Evolutionary conservation across 2,329 filamentous ascomycete species (phyloP), one percentile per base, ranked within the genome.

Genomic region (Xylaria sp.): DNA sequence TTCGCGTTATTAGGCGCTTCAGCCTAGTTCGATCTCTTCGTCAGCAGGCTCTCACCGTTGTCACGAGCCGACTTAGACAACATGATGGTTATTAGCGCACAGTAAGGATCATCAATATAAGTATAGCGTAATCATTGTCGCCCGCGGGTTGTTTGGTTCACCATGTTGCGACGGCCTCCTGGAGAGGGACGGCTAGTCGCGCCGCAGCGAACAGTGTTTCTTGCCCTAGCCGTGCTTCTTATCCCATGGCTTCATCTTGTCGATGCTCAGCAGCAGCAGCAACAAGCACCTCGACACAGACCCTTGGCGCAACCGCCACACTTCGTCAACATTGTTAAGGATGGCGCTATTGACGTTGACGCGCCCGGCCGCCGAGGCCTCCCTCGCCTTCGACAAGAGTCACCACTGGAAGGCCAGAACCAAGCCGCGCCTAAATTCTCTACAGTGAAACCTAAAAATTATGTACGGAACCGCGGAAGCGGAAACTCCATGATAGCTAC

Each of bases 231-330:
- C 74, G 77, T 86, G 67, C 77, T 87, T 53, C 77, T 87, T 58
- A 75, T 87, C 65, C 82, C 85, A 65, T 82, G 77, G 76, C 70
- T 77, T 54, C 73, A 75, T 54, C 78, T 85, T 72, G 81, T 85
- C 80, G 83, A 86, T 74, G 84, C 84, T 85, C 85, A 84, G 84
- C 85, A 86, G 84, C 85, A 87, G 83, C 83, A 83, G 70, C 79
- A 77, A 70, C 75, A 76, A 55, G 54, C 42, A 58, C 71, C 73
- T 42, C 72, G 66, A 44, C 72, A 76, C 31, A 69, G 71, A 53
- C 56, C 71, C 36, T 66, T 70, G 15, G 71, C 71, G 20, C 73
- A 76, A 20, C 66, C 70, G 49, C 73, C 72, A 5, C 72, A 72
- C 31, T 55, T 75, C 38, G 71, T 71, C 56, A 71, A 76, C 33